A percentile compares a stretch with the other conserved stretches of the same genome.
These are phyloP conservation scores for Crithidia bombi DNA, from an alignment of 208 protist genomes.

Conservation along the genomic window DNA sequence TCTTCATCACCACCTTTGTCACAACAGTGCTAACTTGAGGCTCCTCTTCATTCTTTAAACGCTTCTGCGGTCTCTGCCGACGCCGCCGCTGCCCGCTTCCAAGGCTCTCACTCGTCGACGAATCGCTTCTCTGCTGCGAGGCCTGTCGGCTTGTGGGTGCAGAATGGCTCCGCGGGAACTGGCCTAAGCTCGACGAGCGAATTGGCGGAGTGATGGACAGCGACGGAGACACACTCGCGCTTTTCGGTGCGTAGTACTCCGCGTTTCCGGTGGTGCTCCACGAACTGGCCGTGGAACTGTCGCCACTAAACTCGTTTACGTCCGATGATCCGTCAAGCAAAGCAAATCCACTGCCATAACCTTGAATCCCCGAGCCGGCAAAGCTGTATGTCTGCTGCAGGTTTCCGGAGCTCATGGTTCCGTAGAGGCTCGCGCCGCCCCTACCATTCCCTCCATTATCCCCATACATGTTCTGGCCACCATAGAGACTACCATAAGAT, in stretches of 20 bases:
- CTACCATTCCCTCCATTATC: neutral
- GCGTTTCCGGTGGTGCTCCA: neutral
- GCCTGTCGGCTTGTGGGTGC: constrained; percentile 1
- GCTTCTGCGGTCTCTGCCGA: constrained; percentile 7
- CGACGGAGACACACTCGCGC: neutral
- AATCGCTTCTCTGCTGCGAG: neutral
- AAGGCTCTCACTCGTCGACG: neutral
- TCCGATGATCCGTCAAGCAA: constrained; percentile 1
- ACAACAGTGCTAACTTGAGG: neutral
- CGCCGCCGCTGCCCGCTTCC: neutral
- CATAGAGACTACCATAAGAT: constrained; percentile 8
- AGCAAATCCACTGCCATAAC: constrained; percentile 4
- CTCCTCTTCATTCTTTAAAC: constrained; percentile 3
- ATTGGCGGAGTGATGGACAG: constrained; percentile 1
- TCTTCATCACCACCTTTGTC: neutral
- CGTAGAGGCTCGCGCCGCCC: constrained; percentile 3
- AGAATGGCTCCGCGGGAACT: constrained; percentile 2
- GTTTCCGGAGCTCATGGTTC: constrained; percentile 7
- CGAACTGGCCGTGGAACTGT: neutral
- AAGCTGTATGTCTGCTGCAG: constrained; percentile 14
- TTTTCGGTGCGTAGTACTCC: neutral
- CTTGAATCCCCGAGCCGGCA: constrained; percentile 1
- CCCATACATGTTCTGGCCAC: constrained; percentile 7
- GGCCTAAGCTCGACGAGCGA: neutral
- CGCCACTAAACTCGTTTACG: constrained; percentile 10